Base-by-base conservation (phyloP, 2,329 filamentous ascomycete species). In the Clonostachys rosea region DNA sequence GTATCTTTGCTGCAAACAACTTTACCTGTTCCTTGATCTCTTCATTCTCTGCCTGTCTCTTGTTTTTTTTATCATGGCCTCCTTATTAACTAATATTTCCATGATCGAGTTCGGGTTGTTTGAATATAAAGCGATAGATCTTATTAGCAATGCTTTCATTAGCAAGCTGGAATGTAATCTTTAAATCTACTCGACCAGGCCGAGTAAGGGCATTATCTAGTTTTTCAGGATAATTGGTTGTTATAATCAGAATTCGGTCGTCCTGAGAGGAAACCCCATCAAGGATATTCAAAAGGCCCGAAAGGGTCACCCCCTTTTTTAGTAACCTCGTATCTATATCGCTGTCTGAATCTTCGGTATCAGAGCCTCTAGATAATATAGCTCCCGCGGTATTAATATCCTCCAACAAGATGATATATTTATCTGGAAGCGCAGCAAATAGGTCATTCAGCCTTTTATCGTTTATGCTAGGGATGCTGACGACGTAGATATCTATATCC, bases 241-340 rank as follows among this genome's bases (percentile, higher is more conserved):
- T 91, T 85, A 91, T 90, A 67, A 92, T 84, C 17, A 92, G 76
- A 12, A 92, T 79, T 42, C 87, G 79, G 24, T 87, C 88, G 66
- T 92, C 88, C 55, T 89, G 86, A 4, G 83, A 87, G 2, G 86
- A 86, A 2, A 91, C 87, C 46, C 89, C 87, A 57, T 95, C 89
- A 49, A 94, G 89, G 48, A 86, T 85, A 63, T 95, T 95, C 44
- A 95, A 76, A 2, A 95, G 75, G 1, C 88, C 88, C 0, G 87
- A 89, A 3, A 94, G 75, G 1, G 86, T 88, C 53, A 91, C 89
- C n/a, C 76, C 56, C 34, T 67, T 58, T 14, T 55, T n/a, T 35
- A 54, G 6, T 34, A 59, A 20, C 43, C 53, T 49, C 13, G 49
- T 57, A n/a, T 50, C 52, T 47, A 52, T 48, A 13, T 57, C 54